phyloP scores from a whole-genome alignment of 176 grass and related monocot genomes.

The Musa itinerans region DNA sequence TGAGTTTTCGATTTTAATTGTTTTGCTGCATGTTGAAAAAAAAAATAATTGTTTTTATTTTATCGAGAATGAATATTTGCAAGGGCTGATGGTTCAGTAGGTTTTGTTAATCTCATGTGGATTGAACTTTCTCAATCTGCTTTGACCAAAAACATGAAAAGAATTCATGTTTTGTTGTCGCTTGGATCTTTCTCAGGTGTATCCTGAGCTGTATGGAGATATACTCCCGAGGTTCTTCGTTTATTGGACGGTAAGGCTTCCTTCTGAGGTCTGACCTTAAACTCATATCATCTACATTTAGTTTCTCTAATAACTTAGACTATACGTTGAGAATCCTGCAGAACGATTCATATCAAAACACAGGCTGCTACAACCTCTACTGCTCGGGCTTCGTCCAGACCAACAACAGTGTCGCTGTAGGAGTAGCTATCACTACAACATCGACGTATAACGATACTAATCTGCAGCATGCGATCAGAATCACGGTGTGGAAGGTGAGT shows the following conservation, averaged over 20 bases:
- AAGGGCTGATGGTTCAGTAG: no score
- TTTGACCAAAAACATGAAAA: no score
- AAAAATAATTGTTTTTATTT: no score
- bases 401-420: neutral
- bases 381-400: slow-evolving; percentile 3
- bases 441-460: neutral
- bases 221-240: neutral
- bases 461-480: neutral
- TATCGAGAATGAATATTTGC: neutral
- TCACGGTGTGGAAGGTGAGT: slow-evolving; percentile 2
- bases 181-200: neutral
- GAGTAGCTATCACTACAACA: neutral
- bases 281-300: neutral
- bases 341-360: neutral
- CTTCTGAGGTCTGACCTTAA: no score
- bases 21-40: neutral
- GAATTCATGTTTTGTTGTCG: no score
- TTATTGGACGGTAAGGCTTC: slow-evolving; percentile 2
- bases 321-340: neutral
- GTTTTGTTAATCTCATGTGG: no score
- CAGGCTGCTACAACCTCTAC: neutral
- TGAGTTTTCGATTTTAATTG: no score
- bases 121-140: no score
- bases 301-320: neutral
- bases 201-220: neutral